Evolutionary conservation across 176 grass and related monocot species (phyloP), one percentile per base, ranked within the genome.

Genomic region (Musa acuminata): DNA sequence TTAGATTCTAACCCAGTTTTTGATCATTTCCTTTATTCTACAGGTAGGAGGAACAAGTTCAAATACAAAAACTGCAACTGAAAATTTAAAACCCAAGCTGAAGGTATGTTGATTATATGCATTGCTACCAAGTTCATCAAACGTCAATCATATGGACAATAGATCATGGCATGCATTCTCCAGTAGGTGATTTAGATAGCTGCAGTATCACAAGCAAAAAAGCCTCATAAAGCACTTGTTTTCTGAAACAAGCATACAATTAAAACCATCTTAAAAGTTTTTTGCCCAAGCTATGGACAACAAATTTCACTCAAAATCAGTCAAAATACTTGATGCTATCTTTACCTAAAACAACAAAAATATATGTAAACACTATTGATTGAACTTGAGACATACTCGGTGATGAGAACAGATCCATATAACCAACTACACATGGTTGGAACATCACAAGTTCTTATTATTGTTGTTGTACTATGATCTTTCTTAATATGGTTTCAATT

Each of bases 61-160:
- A 58, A 50, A 53, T 25, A 63, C 59, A 24, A 53, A 59, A 23
- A 17, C 24, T 14, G 21, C 77, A 0, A 72, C 35, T n/a, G 85
- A 87, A 62, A n/a, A 57, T 35, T 77, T 87, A 22, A 87, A 87
- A 24, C 85, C 85, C 29, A 87, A 87, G 57, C 50, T 83, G 66
- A 73, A 87, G 80, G 84, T 82, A 79, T 19, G 64, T 59, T 48
- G 4, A 26, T 71, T 21, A 64, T 23, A 65, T 17, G 74, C 14
- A 62, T 13, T 43, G 29, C 10, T 49, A n/a, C 12, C n/a, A 52
- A 23, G 55, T 51, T 25, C 12, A 57, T 17, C 6, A 3, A 57
- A 14, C 2, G 1, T 6, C 12, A 3, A 57, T 57, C 17, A 57
- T 12, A 57, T 57, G 4, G 13, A 57, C 0, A 17, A 12, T 12